Percentiles rank a stretch among this genome's conserved stretches.
phyloP scores from a whole-genome alignment of 2,329 filamentous ascomycete genomes.

The Diaporthe amygdali region DNA sequence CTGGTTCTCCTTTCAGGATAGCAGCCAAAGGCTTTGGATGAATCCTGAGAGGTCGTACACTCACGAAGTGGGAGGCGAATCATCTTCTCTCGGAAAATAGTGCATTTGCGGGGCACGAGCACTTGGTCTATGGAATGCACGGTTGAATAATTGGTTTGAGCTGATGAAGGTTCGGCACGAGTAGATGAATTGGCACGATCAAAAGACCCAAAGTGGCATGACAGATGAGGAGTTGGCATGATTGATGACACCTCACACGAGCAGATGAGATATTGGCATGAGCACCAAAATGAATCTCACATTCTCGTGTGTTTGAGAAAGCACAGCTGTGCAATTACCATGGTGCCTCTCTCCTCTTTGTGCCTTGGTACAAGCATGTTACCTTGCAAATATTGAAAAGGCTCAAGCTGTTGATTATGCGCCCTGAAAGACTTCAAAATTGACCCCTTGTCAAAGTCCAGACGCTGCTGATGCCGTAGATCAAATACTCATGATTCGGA shows the following conservation, averaged over 20 bases:
- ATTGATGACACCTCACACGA: not conserved
- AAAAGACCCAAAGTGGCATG: too few species aligned
- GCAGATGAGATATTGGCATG: not conserved
- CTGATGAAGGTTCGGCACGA: not conserved
- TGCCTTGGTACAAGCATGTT: too few species aligned
- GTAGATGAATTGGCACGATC: not conserved
- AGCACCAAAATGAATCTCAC: not conserved
- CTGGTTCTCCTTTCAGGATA: not conserved
- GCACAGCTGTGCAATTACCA: too few species aligned
- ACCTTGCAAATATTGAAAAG: too few species aligned
- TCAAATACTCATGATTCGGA: too few species aligned
- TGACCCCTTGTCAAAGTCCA: too few species aligned
- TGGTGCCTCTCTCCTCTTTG: too few species aligned
- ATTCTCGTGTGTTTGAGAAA: not conserved
- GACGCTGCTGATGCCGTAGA: too few species aligned
- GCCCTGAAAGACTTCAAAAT: too few species aligned
- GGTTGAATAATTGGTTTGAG: not conserved
- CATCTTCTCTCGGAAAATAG: not conserved
- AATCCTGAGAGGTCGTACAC: too few species aligned
- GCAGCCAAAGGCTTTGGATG: not conserved
- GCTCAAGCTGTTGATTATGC: too few species aligned
- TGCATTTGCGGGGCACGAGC: not conserved
- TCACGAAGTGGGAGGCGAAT: not conserved
- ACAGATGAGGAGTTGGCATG: not conserved
- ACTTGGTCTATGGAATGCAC: not conserved